phyloP scores from a whole-genome alignment of 1,139 yeast genomes.

The Saccharomyces uvarum region DNA sequence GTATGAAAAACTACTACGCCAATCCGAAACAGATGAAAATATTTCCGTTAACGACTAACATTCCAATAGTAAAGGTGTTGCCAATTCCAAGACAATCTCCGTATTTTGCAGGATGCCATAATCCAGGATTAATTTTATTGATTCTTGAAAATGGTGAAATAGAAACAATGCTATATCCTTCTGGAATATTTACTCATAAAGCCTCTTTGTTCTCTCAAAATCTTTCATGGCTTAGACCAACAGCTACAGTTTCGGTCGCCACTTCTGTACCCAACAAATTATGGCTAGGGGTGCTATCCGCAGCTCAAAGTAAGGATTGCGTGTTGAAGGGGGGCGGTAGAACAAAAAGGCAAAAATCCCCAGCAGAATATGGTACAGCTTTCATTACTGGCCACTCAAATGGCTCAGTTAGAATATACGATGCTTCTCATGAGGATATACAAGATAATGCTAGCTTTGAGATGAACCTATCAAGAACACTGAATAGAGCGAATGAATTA shows the following conservation, averaged over 20 bases:
- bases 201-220: slow-evolving; percentile 71
- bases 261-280: slow-evolving; percentile 52
- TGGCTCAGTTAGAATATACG: slow-evolving; percentile 74
- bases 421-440: slow-evolving; percentile 70
- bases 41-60: slow-evolving; percentile 42
- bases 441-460: slow-evolving; percentile 56
- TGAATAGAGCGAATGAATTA: slow-evolving; percentile 38
- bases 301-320: slow-evolving; percentile 36
- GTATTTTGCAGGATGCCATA: slow-evolving; percentile 62
- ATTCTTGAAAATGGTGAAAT: slow-evolving; percentile 54
- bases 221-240: slow-evolving; percentile 70
- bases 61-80: slow-evolving; percentile 41
- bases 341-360: slow-evolving; percentile 36
- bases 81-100: slow-evolving; percentile 53
- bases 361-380: slow-evolving; percentile 34
- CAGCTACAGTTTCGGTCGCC: slow-evolving; percentile 49
- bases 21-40: slow-evolving; percentile 53
- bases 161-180: slow-evolving; percentile 46
- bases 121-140: slow-evolving; percentile 54
- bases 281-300: slow-evolving; percentile 64
- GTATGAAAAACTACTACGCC: slow-evolving; percentile 71
- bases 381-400: slow-evolving; percentile 74
- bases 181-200: slow-evolving; percentile 48
- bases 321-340: slow-evolving; percentile 76
- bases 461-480: slow-evolving; percentile 43